Conservation (phyloP, 805 yeast genomes). For the Scheffersomyces lignosus region DNA sequence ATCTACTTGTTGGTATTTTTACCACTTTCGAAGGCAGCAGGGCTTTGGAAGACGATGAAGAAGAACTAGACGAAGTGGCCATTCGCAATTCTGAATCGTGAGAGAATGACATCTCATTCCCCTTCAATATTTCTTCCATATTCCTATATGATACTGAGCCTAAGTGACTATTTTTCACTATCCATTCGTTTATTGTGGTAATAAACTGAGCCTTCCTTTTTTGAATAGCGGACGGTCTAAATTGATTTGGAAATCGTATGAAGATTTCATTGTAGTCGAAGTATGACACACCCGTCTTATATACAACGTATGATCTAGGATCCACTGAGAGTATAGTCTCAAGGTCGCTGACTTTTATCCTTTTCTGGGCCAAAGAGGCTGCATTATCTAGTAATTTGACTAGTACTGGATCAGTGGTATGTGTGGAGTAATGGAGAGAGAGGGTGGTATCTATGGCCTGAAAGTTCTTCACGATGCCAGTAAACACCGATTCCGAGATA, state of each 20-base stretch:
- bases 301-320: conserved; percentile 13
- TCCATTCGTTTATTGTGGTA: conserved; percentile 20
- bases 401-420: conserved; percentile 26
- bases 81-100: neutral
- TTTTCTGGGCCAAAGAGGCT: conserved; percentile 13
- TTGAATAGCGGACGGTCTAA: conserved; percentile 1
- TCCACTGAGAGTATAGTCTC: conserved; percentile 17
- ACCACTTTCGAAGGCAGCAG: neutral
- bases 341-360: conserved; percentile 18
- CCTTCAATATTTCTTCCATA: neutral
- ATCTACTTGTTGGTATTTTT: neutral
- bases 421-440: conserved; percentile 33
- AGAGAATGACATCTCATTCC: neutral
- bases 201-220: conserved; percentile 20
- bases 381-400: conserved; percentile 20
- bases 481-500: conserved; percentile 5
- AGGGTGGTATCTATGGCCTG: conserved; percentile 34
- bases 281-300: conserved; percentile 2
- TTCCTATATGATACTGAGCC: neutral
- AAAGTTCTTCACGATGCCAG: conserved; percentile 10
- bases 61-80: neutral
- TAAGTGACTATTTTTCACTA: conserved; percentile 11
- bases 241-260: conserved; percentile 7
- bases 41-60: neutral
- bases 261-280: conserved; percentile 6